Base-by-base conservation (phyloP, 2,329 filamentous ascomycete genomes). In the Lithohypha guttulata region DNA sequence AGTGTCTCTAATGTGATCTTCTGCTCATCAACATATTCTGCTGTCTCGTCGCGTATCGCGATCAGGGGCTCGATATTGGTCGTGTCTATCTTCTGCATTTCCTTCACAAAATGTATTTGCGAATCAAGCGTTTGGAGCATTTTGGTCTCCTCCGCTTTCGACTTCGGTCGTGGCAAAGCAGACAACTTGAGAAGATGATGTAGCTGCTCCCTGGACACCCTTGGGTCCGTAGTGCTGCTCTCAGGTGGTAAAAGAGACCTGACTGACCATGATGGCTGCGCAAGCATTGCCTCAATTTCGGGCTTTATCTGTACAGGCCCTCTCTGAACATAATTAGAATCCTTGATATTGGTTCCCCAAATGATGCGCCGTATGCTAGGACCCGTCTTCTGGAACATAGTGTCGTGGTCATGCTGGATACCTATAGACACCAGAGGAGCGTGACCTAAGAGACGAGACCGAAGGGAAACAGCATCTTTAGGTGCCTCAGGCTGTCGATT, bases 41-140 rank as follows among this genome's bases (percentile, higher is more conserved):
- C 47, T n/a, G 55, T 67, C 44, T 68, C 87, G 57, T 96, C 89
- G 38, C 84, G 76, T 42, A 96, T 80, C 30, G 80, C 79, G 35
- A 75, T 70, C 29, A 98, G 62, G 0, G 91, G 87, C 41, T 77
- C 69, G 0, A 95, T 68, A 3, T 72, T 77, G 0, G 68, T 62
- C 0, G 84, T 87, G 57, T 93, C 73, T 34, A 94, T 79, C 30
- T 70, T 66, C 55, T 93, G 87, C 14, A 96, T 78, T 46, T 85
- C 76, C 45, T 75, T 78, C n/a, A 96, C 86, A 55, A 98, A 98
- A 53, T 82, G 80, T 0, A 98, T 73, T 56, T 98, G 91, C 21
- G 81, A 77, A 37, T 79, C 71, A 2, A 98, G 70, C 1, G 80
- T 87, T 15, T 71, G 56, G 3, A 93, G 70, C 75, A 94, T 84